phyloP scores from a whole-genome alignment of 108 stramenopile genomes.

The Aureococcus anophagefferens region DNA sequence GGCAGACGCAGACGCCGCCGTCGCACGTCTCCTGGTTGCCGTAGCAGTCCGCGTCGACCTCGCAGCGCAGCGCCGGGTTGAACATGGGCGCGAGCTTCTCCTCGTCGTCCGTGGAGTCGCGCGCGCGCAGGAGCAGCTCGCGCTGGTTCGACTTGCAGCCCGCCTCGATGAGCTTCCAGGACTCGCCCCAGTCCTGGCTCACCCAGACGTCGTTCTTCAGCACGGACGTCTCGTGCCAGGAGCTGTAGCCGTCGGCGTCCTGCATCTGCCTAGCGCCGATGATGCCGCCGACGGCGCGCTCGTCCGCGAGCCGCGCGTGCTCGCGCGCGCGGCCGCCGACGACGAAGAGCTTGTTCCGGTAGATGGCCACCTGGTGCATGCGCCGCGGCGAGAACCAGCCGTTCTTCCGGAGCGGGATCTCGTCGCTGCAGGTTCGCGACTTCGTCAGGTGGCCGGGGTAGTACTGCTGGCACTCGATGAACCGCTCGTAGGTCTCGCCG shows the following conservation, averaged over 20 bases:
- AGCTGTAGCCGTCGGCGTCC: slow-evolving; percentile 26
- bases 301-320: slow-evolving; percentile 35
- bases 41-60: slow-evolving; percentile 34
- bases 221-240: slow-evolving; percentile 39
- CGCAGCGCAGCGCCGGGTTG: slow-evolving; percentile 9
- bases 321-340: slow-evolving; percentile 65
- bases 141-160: slow-evolving; percentile 51
- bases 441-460: slow-evolving; percentile 25
- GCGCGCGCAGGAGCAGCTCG: slow-evolving; percentile 28
- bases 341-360: slow-evolving; percentile 45
- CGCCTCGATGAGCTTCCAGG: slow-evolving; percentile 58
- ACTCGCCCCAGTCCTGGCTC: slow-evolving; percentile 43
- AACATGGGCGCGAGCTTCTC: background rate
- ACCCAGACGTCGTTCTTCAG: slow-evolving; percentile 69
- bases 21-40: slow-evolving; percentile 47
- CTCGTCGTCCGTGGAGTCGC: background rate
- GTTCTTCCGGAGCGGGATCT: too few relatives aligned
- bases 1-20: slow-evolving; percentile 56
- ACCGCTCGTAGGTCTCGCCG: slow-evolving; percentile 47
- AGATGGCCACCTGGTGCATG: slow-evolving; percentile 44
- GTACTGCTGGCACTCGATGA: slow-evolving; percentile 58
- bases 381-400: slow-evolving; percentile 39
- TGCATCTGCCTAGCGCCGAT: slow-evolving; percentile 17
- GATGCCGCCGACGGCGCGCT: slow-evolving; percentile 48
- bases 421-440: slow-evolving; percentile 10